Conservation (phyloP, 108 stramenopile genomes). For the Skeletonema costatum region DNA sequence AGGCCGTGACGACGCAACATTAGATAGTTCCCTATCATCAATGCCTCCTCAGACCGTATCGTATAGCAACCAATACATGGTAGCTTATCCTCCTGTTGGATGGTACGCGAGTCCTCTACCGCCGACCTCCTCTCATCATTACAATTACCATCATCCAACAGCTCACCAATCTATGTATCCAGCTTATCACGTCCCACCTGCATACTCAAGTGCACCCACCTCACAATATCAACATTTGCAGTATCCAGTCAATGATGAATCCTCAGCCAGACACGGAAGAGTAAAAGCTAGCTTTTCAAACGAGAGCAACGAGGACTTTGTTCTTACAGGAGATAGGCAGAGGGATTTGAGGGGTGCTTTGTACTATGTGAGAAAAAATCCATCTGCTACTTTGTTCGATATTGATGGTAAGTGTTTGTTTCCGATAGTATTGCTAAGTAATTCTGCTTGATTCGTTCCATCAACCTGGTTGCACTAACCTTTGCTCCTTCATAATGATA, state of each 20-base stretch:
- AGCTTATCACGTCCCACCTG: background rate
- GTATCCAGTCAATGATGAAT: background rate
- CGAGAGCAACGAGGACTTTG: background rate
- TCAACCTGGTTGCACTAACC: background rate
- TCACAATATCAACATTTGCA: background rate
- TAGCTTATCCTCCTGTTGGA: background rate
- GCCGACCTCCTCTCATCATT: background rate
- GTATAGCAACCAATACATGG: background rate
- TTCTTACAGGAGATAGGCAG: background rate
- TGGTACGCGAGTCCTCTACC: background rate
- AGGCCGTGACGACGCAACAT: background rate
- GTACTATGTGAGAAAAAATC: constrained; percentile 15
- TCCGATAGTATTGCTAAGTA: background rate
- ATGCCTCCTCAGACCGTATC: background rate
- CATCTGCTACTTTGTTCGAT: constrained; percentile 18
- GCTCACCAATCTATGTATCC: background rate
- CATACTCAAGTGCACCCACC: background rate
- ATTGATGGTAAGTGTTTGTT: constrained; percentile 27
- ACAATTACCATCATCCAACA: background rate
- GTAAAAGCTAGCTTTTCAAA: background rate
- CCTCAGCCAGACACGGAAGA: background rate
- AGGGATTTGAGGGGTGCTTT: constrained; percentile 7
- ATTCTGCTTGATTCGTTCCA: background rate
- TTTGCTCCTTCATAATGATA: background rate
- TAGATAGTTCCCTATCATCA: background rate